Evolutionary conservation across 2,329 filamentous ascomycete genomes (phyloP), one percentile per base, ranked within the genome.

Genomic region (Fusarium redolens): DNA sequence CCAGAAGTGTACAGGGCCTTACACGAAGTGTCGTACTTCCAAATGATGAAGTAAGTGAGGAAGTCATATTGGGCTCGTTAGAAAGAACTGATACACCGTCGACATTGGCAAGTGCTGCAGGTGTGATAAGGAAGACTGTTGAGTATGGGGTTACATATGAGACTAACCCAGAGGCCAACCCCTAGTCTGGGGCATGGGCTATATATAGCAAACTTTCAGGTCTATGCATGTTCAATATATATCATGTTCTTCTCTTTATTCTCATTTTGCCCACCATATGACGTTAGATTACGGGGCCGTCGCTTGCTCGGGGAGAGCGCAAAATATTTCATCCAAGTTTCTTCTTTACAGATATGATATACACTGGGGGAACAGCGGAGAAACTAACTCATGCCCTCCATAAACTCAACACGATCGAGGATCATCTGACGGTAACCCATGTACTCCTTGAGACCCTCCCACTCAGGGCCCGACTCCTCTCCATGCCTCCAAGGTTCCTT

Each of bases 391-490:
- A 98, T 98, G 22, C 96, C 96, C 74, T 94, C 92, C 93, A 98
- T 96, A 77, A 98, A 87, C 79, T 96, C 93, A 20, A 94, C 92
- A 73, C 92, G 91, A 82, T 99, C 96, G 58, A 99, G 84, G 74
- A 97, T 88, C 96, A 98, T 98, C 33, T 93, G 92, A 79, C 93
- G 92, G 78, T 92, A 87, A 41, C 93, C 90, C 76, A 95, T 90
- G 83, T 94, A 96, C 83, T 98, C 93, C 74, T 92, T 90, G 71
- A 99, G 85, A 37, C 88, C 89, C 76, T 97, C 92, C 94, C 96
- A 99, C 71, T 98, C 96, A 59, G 91, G 88, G 0, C 96, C 96
- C 73, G 95, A 93, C 83, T 99, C 96, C 79, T 98, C 95, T 3
- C 96, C 96, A 79, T 93, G 89, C 79, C 92, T 91, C 85, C 89